phyloP scores from a whole-genome alignment of 2,329 filamentous ascomycete genomes.

The Fusarium tuaranense region DNA sequence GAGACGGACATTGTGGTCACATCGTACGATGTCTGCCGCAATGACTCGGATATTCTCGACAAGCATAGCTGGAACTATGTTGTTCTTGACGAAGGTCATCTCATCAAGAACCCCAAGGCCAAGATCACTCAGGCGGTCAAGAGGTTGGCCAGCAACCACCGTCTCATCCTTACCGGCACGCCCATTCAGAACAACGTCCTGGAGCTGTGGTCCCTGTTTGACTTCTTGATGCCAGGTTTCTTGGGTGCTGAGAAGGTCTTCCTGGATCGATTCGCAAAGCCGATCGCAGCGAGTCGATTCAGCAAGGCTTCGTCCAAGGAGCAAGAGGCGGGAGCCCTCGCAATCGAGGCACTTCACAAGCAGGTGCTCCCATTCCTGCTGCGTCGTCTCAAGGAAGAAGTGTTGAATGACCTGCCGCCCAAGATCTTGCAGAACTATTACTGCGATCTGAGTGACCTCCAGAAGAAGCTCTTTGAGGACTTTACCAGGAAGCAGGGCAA shows the following conservation, averaged over 20 bases:
- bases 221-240: slow-evolving; percentile 99
- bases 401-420: slow-evolving; percentile 93
- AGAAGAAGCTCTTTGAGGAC: slow-evolving; percentile 95
- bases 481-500: slow-evolving; percentile 95
- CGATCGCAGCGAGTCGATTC: slow-evolving; percentile 92
- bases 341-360: slow-evolving; percentile 98
- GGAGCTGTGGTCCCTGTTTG: slow-evolving; percentile 97
- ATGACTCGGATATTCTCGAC: slow-evolving; percentile 87
- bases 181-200: slow-evolving; percentile 98
- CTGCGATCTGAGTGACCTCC: slow-evolving; percentile 94
- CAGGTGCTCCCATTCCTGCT: slow-evolving; percentile 97
- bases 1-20: slow-evolving; percentile 94
- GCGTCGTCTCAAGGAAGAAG: slow-evolving; percentile 96
- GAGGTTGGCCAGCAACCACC: slow-evolving; percentile 88
- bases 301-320: slow-evolving; percentile 98
- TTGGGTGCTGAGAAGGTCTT: slow-evolving; percentile 96
- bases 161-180: slow-evolving; percentile 94
- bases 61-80: slow-evolving; percentile 97
- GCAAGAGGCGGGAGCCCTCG: slow-evolving; percentile 94
- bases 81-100: slow-evolving; percentile 94
- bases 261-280: slow-evolving; percentile 92
- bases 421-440: slow-evolving; percentile 99
- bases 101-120: slow-evolving; percentile 98
- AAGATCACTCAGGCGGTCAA: slow-evolving; percentile 97
- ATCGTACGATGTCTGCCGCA: slow-evolving; percentile 97